Percentiles rank a stretch among this genome's conserved stretches.
phyloP scores from a whole-genome alignment of 192 early-diverging fungal genomes.

The Geosiphon pyriformis region DNA sequence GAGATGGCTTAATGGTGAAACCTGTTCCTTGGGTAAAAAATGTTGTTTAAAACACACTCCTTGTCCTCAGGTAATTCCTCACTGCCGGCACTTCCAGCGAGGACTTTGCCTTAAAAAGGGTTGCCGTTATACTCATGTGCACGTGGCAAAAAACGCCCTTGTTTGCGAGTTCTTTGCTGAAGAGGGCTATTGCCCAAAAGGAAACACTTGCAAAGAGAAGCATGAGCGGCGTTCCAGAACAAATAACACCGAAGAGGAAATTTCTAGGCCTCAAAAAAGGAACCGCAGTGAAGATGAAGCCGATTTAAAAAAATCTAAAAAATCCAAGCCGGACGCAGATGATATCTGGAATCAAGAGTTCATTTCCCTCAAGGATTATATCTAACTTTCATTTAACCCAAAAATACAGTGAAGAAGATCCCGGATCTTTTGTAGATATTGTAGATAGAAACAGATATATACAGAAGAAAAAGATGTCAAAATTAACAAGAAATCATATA shows the following conservation, averaged over 20 bases:
- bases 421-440: too few species aligned
- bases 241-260: not conserved
- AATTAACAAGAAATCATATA: too few species aligned
- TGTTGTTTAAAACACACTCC: slow-evolving; percentile 1
- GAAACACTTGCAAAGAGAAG: not conserved
- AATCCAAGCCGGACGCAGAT: not conserved
- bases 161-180: not conserved
- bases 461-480: too few species aligned
- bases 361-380: not conserved
- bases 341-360: not conserved
- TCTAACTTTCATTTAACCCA: too few species aligned
- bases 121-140: slow-evolving; percentile 19
- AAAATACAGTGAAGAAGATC: too few species aligned
- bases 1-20: not conserved
- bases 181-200: slow-evolving; percentile 4
- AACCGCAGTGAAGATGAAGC: not conserved
- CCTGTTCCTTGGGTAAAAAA: not conserved
- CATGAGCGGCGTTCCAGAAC: not conserved
- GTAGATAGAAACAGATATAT: too few species aligned
- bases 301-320: not conserved
- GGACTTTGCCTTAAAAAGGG: not conserved
- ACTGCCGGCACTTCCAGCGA: slow-evolving; percentile 9
- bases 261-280: not conserved
- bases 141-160: not conserved
- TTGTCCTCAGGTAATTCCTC: slow-evolving; percentile 9